A percentile compares a stretch with the other conserved stretches of the same genome.
These are phyloP conservation scores for Clonostachys chloroleuca DNA, from an alignment of 2,329 filamentous ascomycete species.

Conservation along the genomic window DNA sequence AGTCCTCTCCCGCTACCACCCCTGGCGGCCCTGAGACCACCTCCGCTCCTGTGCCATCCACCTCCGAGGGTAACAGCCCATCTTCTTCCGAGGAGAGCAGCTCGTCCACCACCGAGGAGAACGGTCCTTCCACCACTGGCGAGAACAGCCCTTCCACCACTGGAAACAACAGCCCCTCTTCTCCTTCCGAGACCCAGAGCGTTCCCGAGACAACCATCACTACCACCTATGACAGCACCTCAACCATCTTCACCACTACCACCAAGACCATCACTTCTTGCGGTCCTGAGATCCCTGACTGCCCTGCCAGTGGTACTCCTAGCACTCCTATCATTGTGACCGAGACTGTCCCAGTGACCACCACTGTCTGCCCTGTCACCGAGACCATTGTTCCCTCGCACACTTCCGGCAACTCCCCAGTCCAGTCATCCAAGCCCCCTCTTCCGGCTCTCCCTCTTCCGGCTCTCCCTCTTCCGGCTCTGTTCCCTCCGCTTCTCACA, in stretches of 20 bases:
- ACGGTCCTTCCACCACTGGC: background rate
- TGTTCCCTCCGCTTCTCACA: conserved; percentile 13
- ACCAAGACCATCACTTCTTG: conserved; percentile 46
- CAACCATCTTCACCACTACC: conserved; percentile 45
- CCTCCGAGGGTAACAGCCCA: no score
- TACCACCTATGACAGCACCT: conserved; percentile 37
- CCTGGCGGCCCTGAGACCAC: conserved; percentile 3
- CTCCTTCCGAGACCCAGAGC: conserved; percentile 4
- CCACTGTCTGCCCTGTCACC: conserved; percentile 59
- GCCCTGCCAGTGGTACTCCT: conserved; percentile 33
- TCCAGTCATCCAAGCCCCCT: conserved; percentile 6
- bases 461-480: conserved; percentile 1
- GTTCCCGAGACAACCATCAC: conserved; percentile 8
- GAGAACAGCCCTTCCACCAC: background rate
- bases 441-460: background rate
- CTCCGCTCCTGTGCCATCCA: conserved; percentile 2
- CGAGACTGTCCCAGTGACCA: conserved; percentile 50
- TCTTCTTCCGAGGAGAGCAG: conserved; percentile 4
- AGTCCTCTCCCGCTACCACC: conserved; percentile 3
- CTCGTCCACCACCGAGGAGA: background rate
- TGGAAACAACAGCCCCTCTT: background rate
- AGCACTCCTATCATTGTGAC: conserved; percentile 42
- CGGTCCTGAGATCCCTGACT: conserved; percentile 39
- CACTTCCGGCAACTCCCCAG: conserved; percentile 7
- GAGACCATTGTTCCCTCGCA: conserved; percentile 36